Conservation (phyloP, 257 asterid genomes). For the Petrea volubilis region DNA sequence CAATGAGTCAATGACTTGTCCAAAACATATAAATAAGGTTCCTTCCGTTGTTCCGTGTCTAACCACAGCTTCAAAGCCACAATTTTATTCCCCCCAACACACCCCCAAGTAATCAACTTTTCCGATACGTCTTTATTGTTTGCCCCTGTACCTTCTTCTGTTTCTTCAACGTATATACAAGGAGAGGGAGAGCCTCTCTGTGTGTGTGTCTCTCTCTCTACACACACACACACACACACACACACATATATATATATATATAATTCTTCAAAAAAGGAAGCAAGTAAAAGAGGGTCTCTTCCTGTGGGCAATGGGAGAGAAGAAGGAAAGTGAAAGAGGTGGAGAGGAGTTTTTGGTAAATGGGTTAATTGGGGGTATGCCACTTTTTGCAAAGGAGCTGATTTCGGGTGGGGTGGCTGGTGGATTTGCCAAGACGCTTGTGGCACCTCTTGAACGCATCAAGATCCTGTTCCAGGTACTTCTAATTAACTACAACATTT, state of each 20-base stretch:
- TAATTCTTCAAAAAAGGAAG: not conserved
- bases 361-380: slow-evolving; percentile 62
- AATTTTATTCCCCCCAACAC: not conserved
- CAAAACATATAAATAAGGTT: slow-evolving; percentile 13
- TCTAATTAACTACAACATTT: not conserved
- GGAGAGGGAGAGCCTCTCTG: slow-evolving; percentile 19
- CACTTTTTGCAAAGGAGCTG: slow-evolving; percentile 75
- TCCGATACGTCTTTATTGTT: slow-evolving; percentile 16
- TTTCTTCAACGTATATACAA: slow-evolving; percentile 1
- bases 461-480: slow-evolving; percentile 94
- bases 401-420: slow-evolving; percentile 97
- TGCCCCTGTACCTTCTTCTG: not conserved
- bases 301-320: slow-evolving; percentile 50
- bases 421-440: slow-evolving; percentile 86
- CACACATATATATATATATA: not conserved
- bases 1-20: not conserved
- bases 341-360: slow-evolving; percentile 27
- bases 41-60: not conserved
- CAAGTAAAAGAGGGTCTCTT: slow-evolving; percentile 18
- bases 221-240: no score
- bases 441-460: slow-evolving; percentile 96
- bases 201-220: slow-evolving; percentile 4
- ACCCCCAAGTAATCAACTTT: slow-evolving; percentile 16
- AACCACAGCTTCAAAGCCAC: slow-evolving; percentile 7
- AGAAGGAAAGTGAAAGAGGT: slow-evolving; percentile 43